A percentile compares a stretch with the other conserved stretches of the same genome.
phyloP scores from a whole-genome alignment of 768 basidiomycete species.

The Pulveroboletus sp. region DNA sequence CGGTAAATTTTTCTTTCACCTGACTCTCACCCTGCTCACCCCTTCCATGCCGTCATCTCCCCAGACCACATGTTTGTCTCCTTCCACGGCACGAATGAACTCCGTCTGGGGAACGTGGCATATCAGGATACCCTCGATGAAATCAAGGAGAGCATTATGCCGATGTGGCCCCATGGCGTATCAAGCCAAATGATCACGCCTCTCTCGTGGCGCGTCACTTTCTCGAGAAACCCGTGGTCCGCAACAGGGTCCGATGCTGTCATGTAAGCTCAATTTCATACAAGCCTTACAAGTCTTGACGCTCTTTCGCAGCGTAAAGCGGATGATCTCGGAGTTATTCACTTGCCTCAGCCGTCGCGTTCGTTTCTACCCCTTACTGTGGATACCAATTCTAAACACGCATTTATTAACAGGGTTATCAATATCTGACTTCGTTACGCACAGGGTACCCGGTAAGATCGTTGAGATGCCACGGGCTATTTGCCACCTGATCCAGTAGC shows the following conservation, averaged over 20 bases:
- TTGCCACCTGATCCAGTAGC: conserved; percentile 13
- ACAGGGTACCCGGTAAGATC: conserved; percentile 46
- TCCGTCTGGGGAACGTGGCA: conserved; percentile 43
- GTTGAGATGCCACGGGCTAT: conserved; percentile 10
- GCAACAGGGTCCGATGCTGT: conserved; percentile 49
- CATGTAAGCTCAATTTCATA: conserved; percentile 38
- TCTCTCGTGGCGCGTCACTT: conserved; percentile 55
- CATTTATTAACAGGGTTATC: conserved; percentile 52
- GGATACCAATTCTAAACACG: conserved; percentile 6
- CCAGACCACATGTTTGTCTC: conserved; percentile 72
- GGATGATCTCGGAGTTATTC: conserved; percentile 59
- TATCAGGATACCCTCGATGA: conserved; percentile 58
- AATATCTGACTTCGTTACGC: conserved; percentile 62
- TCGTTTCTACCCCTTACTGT: conserved; percentile 20
- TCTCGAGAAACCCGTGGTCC: conserved; percentile 66
- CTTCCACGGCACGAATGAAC: conserved; percentile 60
- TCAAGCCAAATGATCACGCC: conserved; percentile 38
- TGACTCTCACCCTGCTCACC: conserved; percentile 6
- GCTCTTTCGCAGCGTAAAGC: conserved; percentile 44
- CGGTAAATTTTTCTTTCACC: conserved; percentile 16
- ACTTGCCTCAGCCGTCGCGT: conserved; percentile 57
- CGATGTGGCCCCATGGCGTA: conserved; percentile 67
- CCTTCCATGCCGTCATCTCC: conserved; percentile 20
- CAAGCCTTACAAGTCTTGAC: background rate
- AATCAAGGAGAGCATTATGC: conserved; percentile 51